phyloP scores from a whole-genome alignment of 176 grass and related monocot genomes.

The Triticum turgidum region DNA sequence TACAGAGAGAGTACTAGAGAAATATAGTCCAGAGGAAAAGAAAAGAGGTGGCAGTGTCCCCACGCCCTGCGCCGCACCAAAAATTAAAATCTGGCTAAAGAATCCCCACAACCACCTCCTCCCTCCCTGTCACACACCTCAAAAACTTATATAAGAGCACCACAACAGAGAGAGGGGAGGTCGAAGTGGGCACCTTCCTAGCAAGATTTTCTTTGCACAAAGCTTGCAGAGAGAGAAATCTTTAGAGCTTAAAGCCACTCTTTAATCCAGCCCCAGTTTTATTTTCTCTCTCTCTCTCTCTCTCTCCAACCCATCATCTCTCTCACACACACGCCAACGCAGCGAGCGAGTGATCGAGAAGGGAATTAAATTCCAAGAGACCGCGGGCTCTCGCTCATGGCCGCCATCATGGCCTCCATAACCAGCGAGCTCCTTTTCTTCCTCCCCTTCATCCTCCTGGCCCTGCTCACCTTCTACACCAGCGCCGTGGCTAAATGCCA shows the following conservation, averaged over 20 bases:
- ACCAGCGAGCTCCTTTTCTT: constrained; percentile 64
- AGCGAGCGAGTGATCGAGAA: constrained; percentile 19
- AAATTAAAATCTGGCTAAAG: constrained; percentile 35
- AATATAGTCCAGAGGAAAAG: not conserved
- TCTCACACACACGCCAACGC: constrained; percentile 12
- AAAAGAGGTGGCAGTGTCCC: not conserved
- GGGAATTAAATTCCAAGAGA: not conserved
- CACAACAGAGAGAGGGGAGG: not conserved
- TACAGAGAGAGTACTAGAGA: not conserved
- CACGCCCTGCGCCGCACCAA: constrained; percentile 37
- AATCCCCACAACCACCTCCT: constrained; percentile 28
- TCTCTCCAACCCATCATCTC: not conserved
- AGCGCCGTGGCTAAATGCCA: constrained; percentile 52
- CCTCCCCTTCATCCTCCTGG: constrained; percentile 58
- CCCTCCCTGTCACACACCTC: constrained; percentile 37
- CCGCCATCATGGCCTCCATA: constrained; percentile 59
- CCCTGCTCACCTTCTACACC: constrained; percentile 74
- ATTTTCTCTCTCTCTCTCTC: not conserved
- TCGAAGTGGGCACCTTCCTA: constrained; percentile 40
- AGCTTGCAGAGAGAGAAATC: constrained; percentile 36
- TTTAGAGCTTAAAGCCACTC: constrained; percentile 34
- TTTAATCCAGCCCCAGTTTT: constrained; percentile 25
- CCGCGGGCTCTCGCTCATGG: constrained; percentile 22
- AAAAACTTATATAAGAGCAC: constrained; percentile 61
- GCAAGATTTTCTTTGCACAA: constrained; percentile 31